Conservation (phyloP, 306 rosid genomes). For the Fragaria ananassa region DNA sequence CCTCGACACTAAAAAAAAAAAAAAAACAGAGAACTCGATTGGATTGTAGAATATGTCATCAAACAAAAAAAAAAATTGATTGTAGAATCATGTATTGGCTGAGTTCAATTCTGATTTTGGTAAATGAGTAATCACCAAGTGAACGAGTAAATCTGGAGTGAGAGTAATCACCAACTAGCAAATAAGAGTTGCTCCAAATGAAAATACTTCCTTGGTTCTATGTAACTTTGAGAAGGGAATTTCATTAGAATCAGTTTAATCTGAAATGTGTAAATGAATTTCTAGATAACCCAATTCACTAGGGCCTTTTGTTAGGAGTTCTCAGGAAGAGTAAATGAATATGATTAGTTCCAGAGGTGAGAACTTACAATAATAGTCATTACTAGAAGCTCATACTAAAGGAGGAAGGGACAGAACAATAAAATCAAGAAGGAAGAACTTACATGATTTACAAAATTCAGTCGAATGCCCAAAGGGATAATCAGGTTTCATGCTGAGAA, state of each 20-base stretch:
- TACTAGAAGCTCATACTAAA: background rate
- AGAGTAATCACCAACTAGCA: background rate
- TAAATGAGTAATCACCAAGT: background rate
- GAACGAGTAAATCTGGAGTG: background rate
- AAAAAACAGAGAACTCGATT: no score
- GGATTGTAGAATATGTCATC: no score
- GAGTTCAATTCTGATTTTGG: no score
- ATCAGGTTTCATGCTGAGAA: background rate
- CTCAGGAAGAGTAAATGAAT: background rate
- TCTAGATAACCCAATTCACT: background rate
- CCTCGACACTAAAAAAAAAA: no score
- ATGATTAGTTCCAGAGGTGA: background rate
- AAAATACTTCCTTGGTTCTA: background rate
- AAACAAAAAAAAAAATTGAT: no score
- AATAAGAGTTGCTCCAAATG: background rate
- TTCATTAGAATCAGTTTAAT: background rate
- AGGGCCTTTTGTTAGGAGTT: background rate
- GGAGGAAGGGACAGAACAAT: background rate
- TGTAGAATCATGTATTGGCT: no score
- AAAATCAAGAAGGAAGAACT: background rate
- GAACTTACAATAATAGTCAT: background rate
- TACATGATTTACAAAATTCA: constrained; percentile 18
- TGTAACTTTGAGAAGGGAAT: background rate
- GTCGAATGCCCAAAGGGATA: background rate
- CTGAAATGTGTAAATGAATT: background rate